phyloP scores from a whole-genome alignment of 192 early-diverging fungal species.

The Borealophlyctis nickersoniae region DNA sequence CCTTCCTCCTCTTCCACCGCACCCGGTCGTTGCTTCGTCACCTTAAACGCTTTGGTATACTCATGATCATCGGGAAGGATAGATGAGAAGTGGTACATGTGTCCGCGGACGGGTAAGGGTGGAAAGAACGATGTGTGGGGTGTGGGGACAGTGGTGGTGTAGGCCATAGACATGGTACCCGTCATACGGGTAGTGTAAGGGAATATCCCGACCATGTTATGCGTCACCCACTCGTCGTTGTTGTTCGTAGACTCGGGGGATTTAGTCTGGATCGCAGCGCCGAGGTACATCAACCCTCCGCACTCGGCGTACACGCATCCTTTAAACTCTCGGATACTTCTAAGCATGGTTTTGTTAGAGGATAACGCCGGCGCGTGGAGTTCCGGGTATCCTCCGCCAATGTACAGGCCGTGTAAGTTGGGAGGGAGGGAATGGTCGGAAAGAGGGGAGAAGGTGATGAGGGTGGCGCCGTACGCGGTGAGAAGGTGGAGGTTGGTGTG shows the following conservation, averaged over 20 bases:
- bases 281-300: slow-evolving; percentile 16
- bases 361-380: slow-evolving; percentile 2
- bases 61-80: slow-evolving; percentile 2
- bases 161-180: slow-evolving; percentile 3
- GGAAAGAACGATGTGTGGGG: neutral
- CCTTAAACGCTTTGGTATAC: neutral
- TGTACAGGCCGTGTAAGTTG: slow-evolving; percentile 7
- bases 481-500: slow-evolving; percentile 11
- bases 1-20: neutral
- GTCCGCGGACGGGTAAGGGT: neutral
- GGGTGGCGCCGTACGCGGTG: neutral
- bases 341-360: neutral
- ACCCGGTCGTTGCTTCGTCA: slow-evolving; percentile 8
- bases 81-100: slow-evolving; percentile 15
- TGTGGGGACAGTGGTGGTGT: neutral
- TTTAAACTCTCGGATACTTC: neutral
- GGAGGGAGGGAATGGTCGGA: slow-evolving; percentile 2
- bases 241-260: neutral
- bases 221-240: neutral
- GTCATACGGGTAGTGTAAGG: neutral
- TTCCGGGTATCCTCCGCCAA: slow-evolving; percentile 22
- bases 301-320: slow-evolving; percentile 12
- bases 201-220: slow-evolving; percentile 12
- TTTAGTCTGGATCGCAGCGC: neutral
- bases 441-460: slow-evolving; percentile 11